Evolutionary conservation across 2,329 filamentous ascomycete genomes (phyloP).

Genomic region (Tolypocladium nubicola): DNA sequence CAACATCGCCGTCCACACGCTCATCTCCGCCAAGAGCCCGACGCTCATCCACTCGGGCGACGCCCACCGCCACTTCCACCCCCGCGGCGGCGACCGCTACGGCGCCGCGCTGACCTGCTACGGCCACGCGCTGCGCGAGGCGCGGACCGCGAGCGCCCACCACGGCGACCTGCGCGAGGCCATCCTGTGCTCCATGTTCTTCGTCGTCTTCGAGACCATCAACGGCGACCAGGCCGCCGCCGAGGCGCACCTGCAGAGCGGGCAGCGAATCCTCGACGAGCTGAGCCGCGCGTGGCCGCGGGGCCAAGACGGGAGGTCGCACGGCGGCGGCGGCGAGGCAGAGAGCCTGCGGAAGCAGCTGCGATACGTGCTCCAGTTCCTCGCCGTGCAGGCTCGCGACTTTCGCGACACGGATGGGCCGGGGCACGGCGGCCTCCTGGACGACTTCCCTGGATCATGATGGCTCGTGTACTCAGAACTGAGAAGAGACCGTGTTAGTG

Average conservation of each 20-base stretch:
- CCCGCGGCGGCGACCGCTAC: slow-evolving; percentile 12
- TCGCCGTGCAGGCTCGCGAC: slow-evolving; percentile 10
- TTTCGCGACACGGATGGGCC: background rate
- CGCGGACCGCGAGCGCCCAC: slow-evolving; percentile 10
- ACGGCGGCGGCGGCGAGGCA: background rate
- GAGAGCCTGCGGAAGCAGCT: slow-evolving; percentile 8
- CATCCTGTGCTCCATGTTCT: slow-evolving; percentile 24
- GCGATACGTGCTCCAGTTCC: slow-evolving; percentile 9
- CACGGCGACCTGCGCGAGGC: slow-evolving; percentile 14
- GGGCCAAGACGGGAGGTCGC: background rate
- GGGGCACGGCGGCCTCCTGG: background rate
- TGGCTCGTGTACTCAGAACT: background rate
- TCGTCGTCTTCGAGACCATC: slow-evolving; percentile 25
- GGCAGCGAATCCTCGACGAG: slow-evolving; percentile 24
- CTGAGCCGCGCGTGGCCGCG: slow-evolving; percentile 9
- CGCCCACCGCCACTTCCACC: background rate
- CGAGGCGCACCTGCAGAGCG: slow-evolving; percentile 23
- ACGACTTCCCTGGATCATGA: background rate
- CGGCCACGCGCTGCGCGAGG: slow-evolving; percentile 18
- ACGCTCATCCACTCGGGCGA: slow-evolving; percentile 1
- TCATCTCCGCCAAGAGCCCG: slow-evolving; percentile 16
- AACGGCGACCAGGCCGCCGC: slow-evolving; percentile 24
- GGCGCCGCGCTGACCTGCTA: slow-evolving; percentile 21
- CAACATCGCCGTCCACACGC: slow-evolving; percentile 24
- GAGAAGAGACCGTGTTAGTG: background rate